Evolutionary conservation across 768 basidiomycete species (phyloP).

Genomic region (Leccinum variicolor): DNA sequence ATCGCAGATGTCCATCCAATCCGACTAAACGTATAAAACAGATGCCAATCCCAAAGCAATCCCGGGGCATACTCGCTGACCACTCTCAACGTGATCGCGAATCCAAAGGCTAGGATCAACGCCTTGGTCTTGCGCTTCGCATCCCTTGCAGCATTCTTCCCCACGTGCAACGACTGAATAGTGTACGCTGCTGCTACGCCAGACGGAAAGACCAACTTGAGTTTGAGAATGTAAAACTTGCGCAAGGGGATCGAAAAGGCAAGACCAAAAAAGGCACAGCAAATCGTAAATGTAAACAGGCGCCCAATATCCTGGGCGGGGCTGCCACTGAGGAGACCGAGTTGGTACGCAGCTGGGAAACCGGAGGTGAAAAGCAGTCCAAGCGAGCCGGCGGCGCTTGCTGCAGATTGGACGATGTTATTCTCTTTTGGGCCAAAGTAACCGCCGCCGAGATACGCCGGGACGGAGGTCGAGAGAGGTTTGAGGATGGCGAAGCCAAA

Average conservation of each 20-base stretch:
- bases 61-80: slow-evolving; percentile 1
- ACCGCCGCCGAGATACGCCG: slow-evolving; percentile 46
- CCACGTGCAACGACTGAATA: slow-evolving; percentile 58
- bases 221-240: slow-evolving; percentile 59
- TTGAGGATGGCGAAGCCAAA: slow-evolving; percentile 53
- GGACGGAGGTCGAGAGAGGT: slow-evolving; percentile 47
- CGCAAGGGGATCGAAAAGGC: slow-evolving; percentile 66
- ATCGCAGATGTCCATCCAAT: neutral
- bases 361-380: slow-evolving; percentile 60
- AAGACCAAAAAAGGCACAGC: slow-evolving; percentile 57
- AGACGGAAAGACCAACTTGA: slow-evolving; percentile 62
- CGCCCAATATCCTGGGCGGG: slow-evolving; percentile 53
- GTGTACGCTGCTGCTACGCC: slow-evolving; percentile 66
- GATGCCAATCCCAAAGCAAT: slow-evolving; percentile 1
- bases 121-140: slow-evolving; percentile 56
- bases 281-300: slow-evolving; percentile 52
- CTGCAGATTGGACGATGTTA: slow-evolving; percentile 16
- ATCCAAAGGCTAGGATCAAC: slow-evolving; percentile 44
- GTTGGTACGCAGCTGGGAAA: slow-evolving; percentile 58
- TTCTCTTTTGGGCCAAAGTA: slow-evolving; percentile 66
- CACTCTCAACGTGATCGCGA: slow-evolving; percentile 42
- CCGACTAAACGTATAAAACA: neutral
- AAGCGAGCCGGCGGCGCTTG: slow-evolving; percentile 49
- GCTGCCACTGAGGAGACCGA: slow-evolving; percentile 42
- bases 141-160: slow-evolving; percentile 43